These are phyloP conservation scores for Primulina tabacum DNA, from an alignment of 257 asterid species.

Conservation along the genomic window DNA sequence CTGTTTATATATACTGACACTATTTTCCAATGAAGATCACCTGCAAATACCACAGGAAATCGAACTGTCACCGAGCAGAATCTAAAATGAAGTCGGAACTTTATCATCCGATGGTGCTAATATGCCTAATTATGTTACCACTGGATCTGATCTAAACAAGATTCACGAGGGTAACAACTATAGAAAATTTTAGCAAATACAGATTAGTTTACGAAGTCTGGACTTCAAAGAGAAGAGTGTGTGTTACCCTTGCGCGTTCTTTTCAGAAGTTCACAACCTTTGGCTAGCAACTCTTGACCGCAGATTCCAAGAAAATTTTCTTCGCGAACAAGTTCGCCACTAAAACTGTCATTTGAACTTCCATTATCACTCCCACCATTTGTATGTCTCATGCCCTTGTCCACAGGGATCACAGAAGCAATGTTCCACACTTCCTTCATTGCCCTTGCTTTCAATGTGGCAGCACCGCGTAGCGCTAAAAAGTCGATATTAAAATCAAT, in stretches of 20 bases:
- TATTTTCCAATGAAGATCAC: conserved; percentile 95
- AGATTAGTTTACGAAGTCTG: too few species aligned
- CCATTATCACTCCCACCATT: conserved; percentile 38
- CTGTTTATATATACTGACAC: conserved; percentile 83
- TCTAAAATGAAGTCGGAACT: not conserved
- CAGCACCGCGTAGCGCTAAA: conserved; percentile 87
- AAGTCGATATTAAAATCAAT: not conserved
- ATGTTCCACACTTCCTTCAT: conserved; percentile 89
- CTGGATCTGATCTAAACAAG: too few species aligned
- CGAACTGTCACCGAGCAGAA: conserved; percentile 4
- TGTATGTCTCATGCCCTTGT: conserved; percentile 54
- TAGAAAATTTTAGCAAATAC: not conserved
- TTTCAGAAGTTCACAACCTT: conserved; percentile 87
- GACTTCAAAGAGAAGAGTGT: not conserved
- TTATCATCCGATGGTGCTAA: not conserved
- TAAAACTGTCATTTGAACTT: conserved; percentile 65
- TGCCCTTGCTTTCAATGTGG: conserved; percentile 87
- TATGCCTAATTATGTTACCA: not conserved
- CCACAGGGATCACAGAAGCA: conserved; percentile 84
- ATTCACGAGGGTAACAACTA: not conserved
- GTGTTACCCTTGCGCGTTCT: conserved; percentile 75
- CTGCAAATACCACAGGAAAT: conserved; percentile 41
- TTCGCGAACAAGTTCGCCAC: conserved; percentile 80
- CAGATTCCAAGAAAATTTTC: conserved; percentile 91
- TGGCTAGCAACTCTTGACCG: conserved; percentile 79